Evolutionary conservation across 352 stramenopile genomes (phyloP).

Genomic region (Globisporangium cederbergense): DNA sequence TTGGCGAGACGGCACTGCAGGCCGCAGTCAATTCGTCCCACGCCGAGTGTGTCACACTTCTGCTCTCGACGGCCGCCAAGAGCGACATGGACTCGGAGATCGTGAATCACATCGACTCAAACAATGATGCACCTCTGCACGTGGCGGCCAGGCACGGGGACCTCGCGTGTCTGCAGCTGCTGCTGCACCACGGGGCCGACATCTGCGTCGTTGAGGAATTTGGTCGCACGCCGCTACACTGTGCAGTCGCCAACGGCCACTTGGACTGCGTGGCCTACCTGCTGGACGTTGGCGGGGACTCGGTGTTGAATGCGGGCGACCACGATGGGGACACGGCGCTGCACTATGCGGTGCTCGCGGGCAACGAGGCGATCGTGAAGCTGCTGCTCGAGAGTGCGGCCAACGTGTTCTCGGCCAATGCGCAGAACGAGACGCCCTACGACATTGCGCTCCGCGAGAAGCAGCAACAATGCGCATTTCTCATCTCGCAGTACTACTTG

Average conservation of each 20-base stretch:
- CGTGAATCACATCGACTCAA: constrained; percentile 82
- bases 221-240: constrained; percentile 77
- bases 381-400: constrained; percentile 74
- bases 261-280: constrained; percentile 77
- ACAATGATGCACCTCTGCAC: constrained; percentile 78
- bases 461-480: constrained; percentile 39
- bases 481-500: constrained; percentile 60
- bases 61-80: constrained; percentile 72
- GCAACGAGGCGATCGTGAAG: constrained; percentile 61
- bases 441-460: constrained; percentile 55
- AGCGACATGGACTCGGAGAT: constrained; percentile 87
- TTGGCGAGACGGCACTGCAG: constrained; percentile 80
- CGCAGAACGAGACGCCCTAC: constrained; percentile 58
- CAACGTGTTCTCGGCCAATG: constrained; percentile 58
- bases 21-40: constrained; percentile 64
- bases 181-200: constrained; percentile 78
- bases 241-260: constrained; percentile 53
- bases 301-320: constrained; percentile 74
- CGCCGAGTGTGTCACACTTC: constrained; percentile 49
- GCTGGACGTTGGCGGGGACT: constrained; percentile 80
- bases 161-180: constrained; percentile 61
- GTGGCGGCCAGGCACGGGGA: constrained; percentile 70
- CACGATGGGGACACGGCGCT: constrained; percentile 72
- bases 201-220: constrained; percentile 82
- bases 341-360: constrained; percentile 67